Evolutionary conservation across 192 early-diverging fungal species (phyloP).

Genomic region (Umbelopsis sp.): DNA sequence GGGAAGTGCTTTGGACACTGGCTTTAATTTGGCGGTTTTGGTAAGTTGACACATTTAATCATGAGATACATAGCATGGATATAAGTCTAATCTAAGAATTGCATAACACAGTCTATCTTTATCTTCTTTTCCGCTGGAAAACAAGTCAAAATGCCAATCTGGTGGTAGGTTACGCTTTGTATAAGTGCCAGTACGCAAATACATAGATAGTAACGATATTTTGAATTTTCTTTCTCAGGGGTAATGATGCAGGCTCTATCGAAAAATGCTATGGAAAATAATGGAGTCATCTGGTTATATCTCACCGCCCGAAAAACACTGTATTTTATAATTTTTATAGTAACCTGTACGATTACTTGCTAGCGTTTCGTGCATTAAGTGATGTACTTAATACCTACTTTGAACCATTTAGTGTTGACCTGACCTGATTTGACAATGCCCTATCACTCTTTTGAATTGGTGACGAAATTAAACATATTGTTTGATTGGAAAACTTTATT

Average conservation of each 20-base stretch:
- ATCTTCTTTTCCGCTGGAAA: constrained; percentile 9
- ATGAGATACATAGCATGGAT: not conserved
- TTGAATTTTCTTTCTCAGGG: not conserved
- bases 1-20: constrained; percentile 55
- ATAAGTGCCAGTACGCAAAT: not conserved
- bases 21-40: constrained; percentile 23
- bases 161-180: not conserved
- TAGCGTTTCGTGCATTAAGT: too few species aligned
- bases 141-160: not conserved
- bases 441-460: too few species aligned
- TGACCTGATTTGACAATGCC: too few species aligned
- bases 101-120: not conserved
- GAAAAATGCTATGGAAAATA: constrained; percentile 14
- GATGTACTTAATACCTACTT: too few species aligned
- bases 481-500: too few species aligned
- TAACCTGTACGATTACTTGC: not conserved
- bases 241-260: constrained; percentile 5
- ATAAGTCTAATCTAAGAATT: not conserved
- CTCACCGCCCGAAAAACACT: not conserved
- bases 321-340: not conserved
- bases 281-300: not conserved
- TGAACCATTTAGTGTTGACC: too few species aligned
- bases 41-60: not conserved
- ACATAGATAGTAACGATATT: too few species aligned
- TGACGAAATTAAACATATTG: too few species aligned